Evolutionary conservation across 257 asterid species (phyloP).

Genomic region (Nicotiana benthamiana): DNA sequence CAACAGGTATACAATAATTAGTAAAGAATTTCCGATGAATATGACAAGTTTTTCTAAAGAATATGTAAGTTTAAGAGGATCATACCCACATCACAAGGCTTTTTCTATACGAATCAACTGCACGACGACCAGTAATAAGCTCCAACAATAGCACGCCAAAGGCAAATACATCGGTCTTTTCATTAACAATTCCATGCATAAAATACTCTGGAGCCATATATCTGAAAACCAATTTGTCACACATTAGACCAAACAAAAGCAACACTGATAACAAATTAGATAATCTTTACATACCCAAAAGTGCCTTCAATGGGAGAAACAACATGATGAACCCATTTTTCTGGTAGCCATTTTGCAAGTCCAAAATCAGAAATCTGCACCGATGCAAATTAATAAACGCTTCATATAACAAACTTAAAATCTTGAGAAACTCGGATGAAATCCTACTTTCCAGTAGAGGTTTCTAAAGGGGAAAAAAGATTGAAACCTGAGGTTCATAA

Average conservation of each 20-base stretch:
- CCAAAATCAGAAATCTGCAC: conserved; percentile 96
- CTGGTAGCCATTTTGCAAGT: conserved; percentile 94
- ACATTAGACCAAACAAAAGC: neutral
- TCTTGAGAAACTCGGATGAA: neutral
- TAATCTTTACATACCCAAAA: conserved; percentile 52
- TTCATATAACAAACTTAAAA: neutral
- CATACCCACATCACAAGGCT: conserved; percentile 97
- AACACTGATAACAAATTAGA: neutral
- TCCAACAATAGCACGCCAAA: conserved; percentile 82
- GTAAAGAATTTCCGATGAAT: neutral
- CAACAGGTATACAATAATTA: neutral
- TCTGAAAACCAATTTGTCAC: conserved; percentile 22
- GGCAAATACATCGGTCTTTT: conserved; percentile 89
- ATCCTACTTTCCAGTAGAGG: neutral
- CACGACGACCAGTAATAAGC: conserved; percentile 88
- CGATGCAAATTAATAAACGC: neutral
- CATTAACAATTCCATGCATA: conserved; percentile 88
- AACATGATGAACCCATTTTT: conserved; percentile 78
- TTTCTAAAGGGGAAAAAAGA: neutral
- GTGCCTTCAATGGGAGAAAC: conserved; percentile 99
- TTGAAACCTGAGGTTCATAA: conserved; percentile 71
- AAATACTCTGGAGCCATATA: conserved; percentile 99
- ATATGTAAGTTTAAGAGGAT: neutral
- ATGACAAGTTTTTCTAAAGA: neutral
- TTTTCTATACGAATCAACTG: conserved; percentile 68